Base-by-base conservation (phyloP, 768 basidiomycete species). In the Russula emetica region DNA sequence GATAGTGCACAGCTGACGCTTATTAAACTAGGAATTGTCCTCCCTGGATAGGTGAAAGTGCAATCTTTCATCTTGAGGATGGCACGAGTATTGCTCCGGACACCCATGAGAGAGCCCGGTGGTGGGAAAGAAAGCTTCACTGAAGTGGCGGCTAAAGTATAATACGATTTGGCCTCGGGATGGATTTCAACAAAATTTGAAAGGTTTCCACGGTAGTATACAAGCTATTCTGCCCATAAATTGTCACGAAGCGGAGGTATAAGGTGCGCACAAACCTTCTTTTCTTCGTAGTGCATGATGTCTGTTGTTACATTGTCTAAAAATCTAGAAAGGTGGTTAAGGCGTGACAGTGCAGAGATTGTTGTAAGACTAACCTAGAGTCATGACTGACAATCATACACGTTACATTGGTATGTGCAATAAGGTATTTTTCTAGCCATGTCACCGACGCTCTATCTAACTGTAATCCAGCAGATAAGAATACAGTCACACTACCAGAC, bases 371-470 rank as follows among this genome's bases (percentile, higher is more conserved):
- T 66, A 64, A 90, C 90, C 92, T 88, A 70, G 94, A 95, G 78
- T 98, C 96, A 80, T 98, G 96, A 77, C 93, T 95, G 74, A 98
- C 80, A 71, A 97, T 92, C 68, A 98, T 78, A 75, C 90, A 94
- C 47, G 95, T 98, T 64, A 97, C 83, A 67, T 92, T 84, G 63
- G 79, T 87, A 70, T 96, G 88, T 9, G 86, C 79, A 61, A 83
- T 82, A 38, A 98, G 82, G 78, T 93, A 98, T 62, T 90, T 76
- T 74, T 97, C 92, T 38, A 98, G 78, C 96, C 96, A 98, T 68
- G 84, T 77, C 56, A 98, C 94, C 60, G 94, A 96, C 53, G 82
- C 80, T 49, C 84, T 84, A 73, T 92, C 90, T 74, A 92, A 79
- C 90, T 91, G 68, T 13, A 62, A 28, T 66, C 61, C 60, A 58